Evolutionary conservation across 352 stramenopile species (phyloP), one percentile per base, ranked within the genome.

Genomic region (Globisporangium megalacanthum): DNA sequence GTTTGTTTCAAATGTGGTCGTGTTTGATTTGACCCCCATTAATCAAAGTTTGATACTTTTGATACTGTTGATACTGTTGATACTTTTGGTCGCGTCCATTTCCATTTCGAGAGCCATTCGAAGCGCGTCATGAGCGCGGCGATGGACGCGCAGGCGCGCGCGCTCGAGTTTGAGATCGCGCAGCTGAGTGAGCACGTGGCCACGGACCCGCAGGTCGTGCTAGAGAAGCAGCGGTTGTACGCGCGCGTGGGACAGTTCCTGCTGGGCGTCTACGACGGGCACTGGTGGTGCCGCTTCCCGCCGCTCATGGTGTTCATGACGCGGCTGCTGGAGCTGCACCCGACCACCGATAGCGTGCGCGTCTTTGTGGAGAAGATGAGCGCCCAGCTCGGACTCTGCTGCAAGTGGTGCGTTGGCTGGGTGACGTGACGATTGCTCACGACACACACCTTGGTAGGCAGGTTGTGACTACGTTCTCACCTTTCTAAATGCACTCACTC

Each of bases 231-330:
- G 72, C 68, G 71, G 4, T 71, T 92, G 14, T 94, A 91, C 58
- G 83, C 68, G 57, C 75, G 75, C 52, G 79, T 94, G 29, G 84
- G 84, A 31, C 75, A 88, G 60, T 94, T 92, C 58, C 73, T 94
- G 55, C 79, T 91, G 69, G 69, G 69, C 20, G 73, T 65, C 39
- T 69, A 87, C 54, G 66, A 84, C 57, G 68, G 69, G 44, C 84
- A 94, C 64, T 94, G 84, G 84, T 94, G 84, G 84, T 94, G 84
- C 58, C 35, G 54, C 41, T 88, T 85, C 52, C 80, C 84, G 35
- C 70, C 77, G 56, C 84, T 94, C 59, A 94, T 94, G 84, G 66
- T 79, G 52, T 94, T 92, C 60, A 94, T 94, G 80, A 84, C 91
- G 82, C 81, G 83, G n/a, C 58, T 94, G 11, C 58, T 94, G 57